Conservation (phyloP, 495 filamentous ascomycete species). For the Monascus purpureus region DNA sequence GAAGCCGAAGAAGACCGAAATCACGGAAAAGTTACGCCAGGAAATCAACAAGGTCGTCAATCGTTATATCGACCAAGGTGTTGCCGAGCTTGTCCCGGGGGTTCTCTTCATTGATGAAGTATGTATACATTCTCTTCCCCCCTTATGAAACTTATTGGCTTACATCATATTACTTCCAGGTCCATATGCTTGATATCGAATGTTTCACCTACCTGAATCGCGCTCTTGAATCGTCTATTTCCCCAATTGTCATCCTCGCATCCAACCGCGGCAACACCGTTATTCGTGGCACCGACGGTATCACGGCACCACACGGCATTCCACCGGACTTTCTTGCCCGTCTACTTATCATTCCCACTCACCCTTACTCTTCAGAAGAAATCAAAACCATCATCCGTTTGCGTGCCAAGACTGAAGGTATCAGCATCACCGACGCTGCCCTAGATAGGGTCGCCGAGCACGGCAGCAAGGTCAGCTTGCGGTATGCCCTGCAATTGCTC, state of each 20-base stretch:
- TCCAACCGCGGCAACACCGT: conserved; percentile 88
- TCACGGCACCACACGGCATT: conserved; percentile 79
- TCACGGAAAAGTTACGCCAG: conserved; percentile 84
- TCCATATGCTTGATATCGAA: conserved; percentile 98
- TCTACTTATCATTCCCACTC: conserved; percentile 88
- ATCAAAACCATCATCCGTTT: conserved; percentile 79
- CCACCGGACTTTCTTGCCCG: conserved; percentile 85
- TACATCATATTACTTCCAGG: too few relatives aligned
- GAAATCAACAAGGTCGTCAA: conserved; percentile 99
- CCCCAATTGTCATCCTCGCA: conserved; percentile 92
- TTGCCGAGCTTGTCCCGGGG: conserved; percentile 93
- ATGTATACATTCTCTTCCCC: conserved; percentile 13
- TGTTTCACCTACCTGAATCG: conserved; percentile 98
- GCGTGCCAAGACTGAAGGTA: conserved; percentile 65
- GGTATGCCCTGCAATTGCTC: conserved; percentile 85
- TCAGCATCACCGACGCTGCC: conserved; percentile 67
- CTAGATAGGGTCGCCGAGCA: conserved; percentile 73
- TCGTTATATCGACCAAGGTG: conserved; percentile 94
- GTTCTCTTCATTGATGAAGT: conserved; percentile 98
- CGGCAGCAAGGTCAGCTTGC: conserved; percentile 71
- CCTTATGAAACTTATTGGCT: too few relatives aligned
- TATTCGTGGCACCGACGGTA: conserved; percentile 73
- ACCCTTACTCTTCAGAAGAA: conserved; percentile 69
- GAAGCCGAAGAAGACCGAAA: conserved; percentile 98
- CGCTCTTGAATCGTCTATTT: conserved; percentile 82